Conservation (phyloP, 805 yeast genomes). For the Ogataea trehalophila region DNA sequence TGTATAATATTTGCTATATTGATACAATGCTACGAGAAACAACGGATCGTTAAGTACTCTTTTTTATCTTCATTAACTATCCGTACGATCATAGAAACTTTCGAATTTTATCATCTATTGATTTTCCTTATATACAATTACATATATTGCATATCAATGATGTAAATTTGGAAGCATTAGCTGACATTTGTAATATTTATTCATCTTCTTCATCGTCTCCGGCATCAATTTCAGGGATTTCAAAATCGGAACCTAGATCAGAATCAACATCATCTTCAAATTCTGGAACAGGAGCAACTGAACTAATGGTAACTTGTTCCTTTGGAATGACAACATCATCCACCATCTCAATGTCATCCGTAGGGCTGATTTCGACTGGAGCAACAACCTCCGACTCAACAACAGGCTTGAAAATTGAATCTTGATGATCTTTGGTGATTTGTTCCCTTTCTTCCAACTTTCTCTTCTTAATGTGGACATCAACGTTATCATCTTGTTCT, state of each 20-base stretch:
- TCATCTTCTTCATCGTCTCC: slow-evolving; percentile 23
- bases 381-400: slow-evolving; percentile 1
- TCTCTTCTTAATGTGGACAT: slow-evolving; percentile 3
- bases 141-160: not conserved
- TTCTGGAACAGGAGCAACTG: slow-evolving; percentile 1
- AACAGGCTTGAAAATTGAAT: slow-evolving; percentile 14
- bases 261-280: slow-evolving; percentile 13
- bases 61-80: not conserved
- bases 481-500: slow-evolving; percentile 7
- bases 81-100: slow-evolving; percentile 4
- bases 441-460: slow-evolving; percentile 11
- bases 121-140: not conserved
- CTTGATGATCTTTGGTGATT: slow-evolving; percentile 7
- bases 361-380: not conserved
- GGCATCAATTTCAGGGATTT: slow-evolving; percentile 33
- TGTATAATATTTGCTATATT: slow-evolving; percentile 24
- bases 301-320: not conserved
- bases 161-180: not conserved
- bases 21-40: slow-evolving; percentile 11
- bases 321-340: slow-evolving; percentile 4
- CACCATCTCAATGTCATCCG: slow-evolving; percentile 4
- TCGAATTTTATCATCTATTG: too few relatives aligned
- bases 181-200: not conserved
- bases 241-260: slow-evolving; percentile 31
- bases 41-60: slow-evolving; percentile 5